These are phyloP conservation scores for Nidula microcarpa DNA, from an alignment of 768 basidiomycete species.

Conservation along the genomic window DNA sequence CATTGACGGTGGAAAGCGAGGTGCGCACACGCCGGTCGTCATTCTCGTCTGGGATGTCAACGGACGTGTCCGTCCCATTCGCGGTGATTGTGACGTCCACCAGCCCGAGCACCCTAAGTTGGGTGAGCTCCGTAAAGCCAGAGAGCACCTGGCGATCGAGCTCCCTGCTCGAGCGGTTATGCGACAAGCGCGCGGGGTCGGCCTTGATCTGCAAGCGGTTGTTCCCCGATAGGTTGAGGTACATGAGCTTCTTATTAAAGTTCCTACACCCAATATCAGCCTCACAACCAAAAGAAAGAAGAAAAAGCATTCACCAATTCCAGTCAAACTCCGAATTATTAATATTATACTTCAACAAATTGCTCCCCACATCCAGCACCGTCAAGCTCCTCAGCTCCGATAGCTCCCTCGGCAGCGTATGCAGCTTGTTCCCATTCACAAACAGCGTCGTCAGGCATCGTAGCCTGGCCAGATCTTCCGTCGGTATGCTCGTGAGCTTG, in stretches of 20 bases:
- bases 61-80: slow-evolving; percentile 27
- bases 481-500: slow-evolving; percentile 83
- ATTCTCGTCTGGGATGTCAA: slow-evolving; percentile 77
- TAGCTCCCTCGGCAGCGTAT: slow-evolving; percentile 89
- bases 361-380: slow-evolving; percentile 90
- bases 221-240: slow-evolving; percentile 97
- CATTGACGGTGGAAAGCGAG: slow-evolving; percentile 82
- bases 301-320: slow-evolving; percentile 75
- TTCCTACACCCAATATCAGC: slow-evolving; percentile 60
- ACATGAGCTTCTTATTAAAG: slow-evolving; percentile 89
- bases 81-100: slow-evolving; percentile 95
- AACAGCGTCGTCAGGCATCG: slow-evolving; percentile 71
- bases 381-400: slow-evolving; percentile 75
- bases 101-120: slow-evolving; percentile 88
- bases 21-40: slow-evolving; percentile 93
- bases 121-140: slow-evolving; percentile 81
- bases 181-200: slow-evolving; percentile 28
- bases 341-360: slow-evolving; percentile 93
- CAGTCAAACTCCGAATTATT: slow-evolving; percentile 99
- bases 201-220: slow-evolving; percentile 94
- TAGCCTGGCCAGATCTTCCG: slow-evolving; percentile 79
- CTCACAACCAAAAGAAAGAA: background rate
- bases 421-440: slow-evolving; percentile 90
- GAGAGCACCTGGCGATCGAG: slow-evolving; percentile 47
- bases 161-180: background rate